These are phyloP conservation scores for Phaffomyces opuntiae DNA, from an alignment of 805 yeast genomes.

Conservation along the genomic window DNA sequence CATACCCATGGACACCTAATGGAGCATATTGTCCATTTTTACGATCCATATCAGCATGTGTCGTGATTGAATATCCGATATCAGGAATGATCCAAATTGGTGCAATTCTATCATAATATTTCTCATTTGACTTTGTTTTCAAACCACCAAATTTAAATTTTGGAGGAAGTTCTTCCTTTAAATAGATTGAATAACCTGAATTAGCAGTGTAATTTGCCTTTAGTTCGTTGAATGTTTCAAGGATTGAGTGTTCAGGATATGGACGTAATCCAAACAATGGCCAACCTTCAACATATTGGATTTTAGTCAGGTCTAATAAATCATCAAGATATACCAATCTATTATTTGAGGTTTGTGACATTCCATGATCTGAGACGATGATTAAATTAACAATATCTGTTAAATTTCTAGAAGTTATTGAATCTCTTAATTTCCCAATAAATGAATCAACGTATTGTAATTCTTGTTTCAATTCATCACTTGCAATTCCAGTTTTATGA, in stretches of 20 bases:
- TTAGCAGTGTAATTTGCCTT: conserved; percentile 24
- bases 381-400: conserved; percentile 63
- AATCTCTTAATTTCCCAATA: conserved; percentile 41
- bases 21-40: conserved; percentile 18
- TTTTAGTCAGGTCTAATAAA: conserved; percentile 41
- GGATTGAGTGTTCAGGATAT: conserved; percentile 28
- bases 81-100: conserved; percentile 83
- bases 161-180: conserved; percentile 45
- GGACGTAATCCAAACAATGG: conserved; percentile 80
- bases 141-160: conserved; percentile 28
- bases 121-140: background rate
- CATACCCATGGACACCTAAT: conserved; percentile 79
- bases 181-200: conserved; percentile 39
- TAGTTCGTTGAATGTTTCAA: conserved; percentile 42
- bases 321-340: conserved; percentile 71
- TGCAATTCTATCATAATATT: conserved; percentile 59
- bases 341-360: conserved; percentile 77
- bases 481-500: conserved; percentile 63
- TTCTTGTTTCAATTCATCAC: conserved; percentile 47
- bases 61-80: conserved; percentile 71
- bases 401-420: conserved; percentile 48
- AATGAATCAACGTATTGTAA: conserved; percentile 60
- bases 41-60: conserved; percentile 45
- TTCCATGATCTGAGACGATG: conserved; percentile 87
- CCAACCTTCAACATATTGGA: conserved; percentile 74